Base-by-base conservation (phyloP, 2,329 filamentous ascomycete genomes). In the Diaporthe australafricana region DNA sequence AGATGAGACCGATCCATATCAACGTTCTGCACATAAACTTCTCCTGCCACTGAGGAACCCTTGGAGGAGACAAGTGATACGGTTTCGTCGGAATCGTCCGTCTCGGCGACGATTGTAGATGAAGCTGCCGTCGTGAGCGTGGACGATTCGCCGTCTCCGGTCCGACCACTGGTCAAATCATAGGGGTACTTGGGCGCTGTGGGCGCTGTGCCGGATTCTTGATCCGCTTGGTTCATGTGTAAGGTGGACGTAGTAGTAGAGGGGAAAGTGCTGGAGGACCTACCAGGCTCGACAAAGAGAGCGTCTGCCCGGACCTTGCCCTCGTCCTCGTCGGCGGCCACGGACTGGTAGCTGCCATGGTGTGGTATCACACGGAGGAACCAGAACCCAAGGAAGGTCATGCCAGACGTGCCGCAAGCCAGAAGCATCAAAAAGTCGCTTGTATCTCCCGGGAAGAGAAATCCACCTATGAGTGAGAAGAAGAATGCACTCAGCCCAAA, bases 401-500 rank as follows among this genome's bases (percentile, higher is more conserved):
- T 87, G 62, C 88, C 83, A 73, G 92, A 93, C 1, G 96, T 98
- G 20, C 95, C 95, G 74, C 90, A 86, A 4, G 95, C 91, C 50
- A 99, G 86, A 35, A 98, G 84, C 75, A 96, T 85, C 71, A 99
- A 87, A 77, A 98, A 95, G 48, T 89, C 89, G 70, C 92, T 92
- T 0, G 95, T 96, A 77, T 97, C 91, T 48, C 94, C 94, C 2
- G 94, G 93, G 79, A 98, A 95, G 50, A 94, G 84, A 57, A 97
- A 79, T 22, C 90, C 90, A 27, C 94, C 94, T 42, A 97, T 83
- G 2, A 92, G 87, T 0, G 96, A 96, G 84, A 98, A 99, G 85
- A 98, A 97, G 83, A 99, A 96, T 69, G 96, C 96, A 80, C 95
- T 98, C 71, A 99, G 84, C 3, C 96, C 96, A 79, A 98, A 98